Conservation (phyloP, 306 rosid species). For the Fragaria iinumae region DNA sequence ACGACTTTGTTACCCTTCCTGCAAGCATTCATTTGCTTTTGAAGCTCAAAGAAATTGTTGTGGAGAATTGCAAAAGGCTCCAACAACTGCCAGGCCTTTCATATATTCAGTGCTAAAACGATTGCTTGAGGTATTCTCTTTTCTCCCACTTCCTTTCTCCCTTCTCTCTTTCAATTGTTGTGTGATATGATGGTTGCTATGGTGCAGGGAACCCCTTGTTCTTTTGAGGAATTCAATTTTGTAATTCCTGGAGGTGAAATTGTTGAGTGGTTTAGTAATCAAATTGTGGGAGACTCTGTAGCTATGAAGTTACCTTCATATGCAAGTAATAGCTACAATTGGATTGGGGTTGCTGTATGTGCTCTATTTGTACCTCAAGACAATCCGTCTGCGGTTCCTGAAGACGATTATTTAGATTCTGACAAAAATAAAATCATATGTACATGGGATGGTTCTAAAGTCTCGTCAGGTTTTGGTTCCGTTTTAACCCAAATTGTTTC, state of each 20-base stretch:
- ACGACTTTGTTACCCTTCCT: slow-evolving; percentile 16
- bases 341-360: slow-evolving; percentile 9
- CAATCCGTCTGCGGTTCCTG: neutral
- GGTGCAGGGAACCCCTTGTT: neutral
- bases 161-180: neutral
- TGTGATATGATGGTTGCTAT: neutral
- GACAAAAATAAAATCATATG: too few relatives aligned
- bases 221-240: neutral
- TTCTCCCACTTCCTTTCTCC: neutral
- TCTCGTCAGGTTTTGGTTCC: neutral
- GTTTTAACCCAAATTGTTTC: neutral
- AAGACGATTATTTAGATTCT: neutral
- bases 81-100: slow-evolving; percentile 16
- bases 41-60: neutral
- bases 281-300: neutral
- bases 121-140: neutral
- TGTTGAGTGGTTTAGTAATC: slow-evolving; percentile 11
- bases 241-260: slow-evolving; percentile 18
- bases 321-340: neutral
- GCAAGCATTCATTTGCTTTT: slow-evolving; percentile 15
- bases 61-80: slow-evolving; percentile 19
- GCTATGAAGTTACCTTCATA: neutral
- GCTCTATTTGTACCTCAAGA: neutral
- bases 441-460: neutral
- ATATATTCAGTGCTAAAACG: neutral